These are phyloP conservation scores for Penicillium janthinellum DNA, from an alignment of 2,329 filamentous ascomycete species.

Conservation along the genomic window DNA sequence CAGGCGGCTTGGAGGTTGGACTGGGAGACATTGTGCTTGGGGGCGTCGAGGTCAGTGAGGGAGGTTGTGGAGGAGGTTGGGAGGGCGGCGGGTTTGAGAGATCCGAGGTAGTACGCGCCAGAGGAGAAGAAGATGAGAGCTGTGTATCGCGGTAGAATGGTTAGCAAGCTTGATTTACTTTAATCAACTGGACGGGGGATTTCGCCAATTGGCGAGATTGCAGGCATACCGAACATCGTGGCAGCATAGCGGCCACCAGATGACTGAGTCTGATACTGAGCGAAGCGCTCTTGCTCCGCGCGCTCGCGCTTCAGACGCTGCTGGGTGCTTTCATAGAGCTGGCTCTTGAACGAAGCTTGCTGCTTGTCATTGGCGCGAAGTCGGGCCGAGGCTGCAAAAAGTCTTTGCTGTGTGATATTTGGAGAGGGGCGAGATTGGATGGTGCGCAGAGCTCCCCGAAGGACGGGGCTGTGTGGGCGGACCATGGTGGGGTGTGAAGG, in stretches of 20 bases:
- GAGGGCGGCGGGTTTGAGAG: constrained; percentile 49
- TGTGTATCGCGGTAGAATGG: constrained; percentile 34
- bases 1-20: constrained; percentile 65
- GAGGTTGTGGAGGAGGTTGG: constrained; percentile 59
- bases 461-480: constrained; percentile 17
- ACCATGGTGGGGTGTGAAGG: constrained; percentile 23
- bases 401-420: constrained; percentile 19
- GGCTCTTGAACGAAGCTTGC: constrained; percentile 58
- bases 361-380: constrained; percentile 31
- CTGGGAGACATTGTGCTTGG: constrained; percentile 58
- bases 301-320: constrained; percentile 61
- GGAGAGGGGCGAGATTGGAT: constrained; percentile 13
- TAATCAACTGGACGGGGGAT: not conserved
- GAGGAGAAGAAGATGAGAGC: constrained; percentile 55
- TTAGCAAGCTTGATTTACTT: constrained; percentile 3
- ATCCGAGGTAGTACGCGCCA: constrained; percentile 59
- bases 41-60: constrained; percentile 51
- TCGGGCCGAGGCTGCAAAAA: constrained; percentile 25
- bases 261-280: constrained; percentile 46
- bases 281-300: constrained; percentile 56
- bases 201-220: not conserved
- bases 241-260: constrained; percentile 43
- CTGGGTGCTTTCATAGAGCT: constrained; percentile 64
- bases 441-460: constrained; percentile 24
- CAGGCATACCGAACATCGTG: constrained; percentile 37